phyloP scores from a whole-genome alignment of 169 alveolate species.

The Toxoplasma gondii region DNA sequence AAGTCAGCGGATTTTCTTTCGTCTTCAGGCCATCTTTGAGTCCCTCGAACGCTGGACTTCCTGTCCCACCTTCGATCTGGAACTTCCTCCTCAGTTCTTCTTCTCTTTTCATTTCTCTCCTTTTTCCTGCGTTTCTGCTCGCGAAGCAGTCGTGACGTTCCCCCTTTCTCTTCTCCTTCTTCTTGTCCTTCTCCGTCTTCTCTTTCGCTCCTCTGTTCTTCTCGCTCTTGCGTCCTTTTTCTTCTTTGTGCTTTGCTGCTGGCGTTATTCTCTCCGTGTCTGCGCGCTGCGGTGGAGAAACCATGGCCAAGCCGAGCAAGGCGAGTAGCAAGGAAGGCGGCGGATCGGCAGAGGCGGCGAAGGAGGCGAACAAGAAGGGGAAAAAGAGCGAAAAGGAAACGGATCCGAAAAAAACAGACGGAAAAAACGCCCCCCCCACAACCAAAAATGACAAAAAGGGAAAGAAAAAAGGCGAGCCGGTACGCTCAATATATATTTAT shows the following conservation, averaged over 20 bases:
- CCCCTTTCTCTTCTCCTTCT: background rate
- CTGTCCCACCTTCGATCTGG: background rate
- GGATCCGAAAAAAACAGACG: no score
- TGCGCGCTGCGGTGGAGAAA: background rate
- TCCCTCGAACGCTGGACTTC: background rate
- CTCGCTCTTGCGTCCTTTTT: no score
- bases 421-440: no score
- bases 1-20: background rate
- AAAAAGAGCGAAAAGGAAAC: no score
- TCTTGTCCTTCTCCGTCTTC: background rate
- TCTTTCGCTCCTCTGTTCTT: background rate
- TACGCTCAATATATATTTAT: background rate
- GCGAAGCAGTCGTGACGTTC: background rate
- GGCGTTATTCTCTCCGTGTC: background rate
- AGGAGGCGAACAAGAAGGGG: no score
- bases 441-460: no score
- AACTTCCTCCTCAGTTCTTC: background rate
- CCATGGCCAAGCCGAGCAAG: background rate
- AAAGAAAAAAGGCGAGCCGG: no score
- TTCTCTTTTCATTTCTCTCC: background rate
- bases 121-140: background rate
- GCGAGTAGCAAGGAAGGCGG: background rate
- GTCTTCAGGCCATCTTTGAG: background rate
- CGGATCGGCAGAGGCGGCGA: no score
- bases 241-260: background rate